Evolutionary conservation across 2,329 filamentous ascomycete genomes (phyloP).

Genomic region (Truncatella angustata): DNA sequence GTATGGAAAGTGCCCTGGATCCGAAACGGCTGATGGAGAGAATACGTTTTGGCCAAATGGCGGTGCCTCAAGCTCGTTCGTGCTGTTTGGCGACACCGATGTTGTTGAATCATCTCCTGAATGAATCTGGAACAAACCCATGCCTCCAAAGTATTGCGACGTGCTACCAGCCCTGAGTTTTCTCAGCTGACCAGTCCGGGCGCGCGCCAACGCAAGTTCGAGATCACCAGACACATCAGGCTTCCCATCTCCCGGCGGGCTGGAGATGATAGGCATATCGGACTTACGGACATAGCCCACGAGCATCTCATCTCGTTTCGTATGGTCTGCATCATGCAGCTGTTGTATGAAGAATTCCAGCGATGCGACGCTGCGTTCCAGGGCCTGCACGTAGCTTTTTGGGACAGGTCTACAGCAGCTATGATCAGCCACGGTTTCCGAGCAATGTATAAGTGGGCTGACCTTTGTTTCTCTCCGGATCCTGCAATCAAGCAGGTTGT

Average conservation of each 20-base stretch:
- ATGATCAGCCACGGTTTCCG: background rate
- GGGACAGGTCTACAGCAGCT: constrained; percentile 37
- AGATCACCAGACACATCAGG: constrained; percentile 14
- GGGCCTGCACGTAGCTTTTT: constrained; percentile 44
- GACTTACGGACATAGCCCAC: constrained; percentile 30
- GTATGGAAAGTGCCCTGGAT: constrained; percentile 29
- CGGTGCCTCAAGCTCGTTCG: constrained; percentile 3
- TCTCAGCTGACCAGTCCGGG: constrained; percentile 35
- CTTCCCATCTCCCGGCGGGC: constrained; percentile 13
- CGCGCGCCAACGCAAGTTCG: constrained; percentile 25
- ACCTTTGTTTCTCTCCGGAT: constrained; percentile 15
- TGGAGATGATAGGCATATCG: constrained; percentile 11
- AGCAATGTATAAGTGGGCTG: background rate
- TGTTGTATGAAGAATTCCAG: constrained; percentile 44
- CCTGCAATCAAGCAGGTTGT: constrained; percentile 11
- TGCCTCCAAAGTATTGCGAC: constrained; percentile 47
- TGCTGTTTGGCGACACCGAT: background rate
- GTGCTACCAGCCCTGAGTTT: constrained; percentile 35
- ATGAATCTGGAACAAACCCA: constrained; percentile 43
- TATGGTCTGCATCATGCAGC: constrained; percentile 37
- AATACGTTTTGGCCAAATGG: constrained; percentile 6
- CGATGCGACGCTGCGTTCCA: constrained; percentile 45
- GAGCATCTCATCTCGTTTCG: constrained; percentile 40
- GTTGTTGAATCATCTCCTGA: constrained; percentile 21
- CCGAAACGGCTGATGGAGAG: constrained; percentile 11